A percentile compares a stretch with the other conserved stretches of the same genome.
Evolutionary conservation across 177 flowering plant species (phyloP).

Genomic region (Tripterygium wilfordii): DNA sequence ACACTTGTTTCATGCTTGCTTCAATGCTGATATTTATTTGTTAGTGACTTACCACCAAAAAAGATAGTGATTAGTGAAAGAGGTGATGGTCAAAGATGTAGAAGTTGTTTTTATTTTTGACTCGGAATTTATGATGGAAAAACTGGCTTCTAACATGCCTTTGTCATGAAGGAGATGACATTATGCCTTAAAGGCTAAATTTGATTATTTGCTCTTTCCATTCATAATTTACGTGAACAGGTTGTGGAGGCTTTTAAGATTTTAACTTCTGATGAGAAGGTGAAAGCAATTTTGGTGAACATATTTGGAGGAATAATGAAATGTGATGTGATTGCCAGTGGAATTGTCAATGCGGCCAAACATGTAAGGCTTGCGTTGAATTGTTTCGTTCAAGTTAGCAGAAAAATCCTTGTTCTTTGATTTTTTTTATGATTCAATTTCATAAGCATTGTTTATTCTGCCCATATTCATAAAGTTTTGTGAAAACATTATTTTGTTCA

Average conservation of each 20-base stretch:
- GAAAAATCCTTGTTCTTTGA: too few species aligned
- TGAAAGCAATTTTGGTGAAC: constrained; percentile 95
- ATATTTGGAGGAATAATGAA: constrained; percentile 99
- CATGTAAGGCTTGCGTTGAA: constrained; percentile 32
- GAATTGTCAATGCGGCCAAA: constrained; percentile 98
- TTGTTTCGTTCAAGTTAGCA: neutral
- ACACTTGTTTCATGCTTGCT: too few species aligned
- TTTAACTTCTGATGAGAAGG: constrained; percentile 95
- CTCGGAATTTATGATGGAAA: too few species aligned
- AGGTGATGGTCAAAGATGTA: too few species aligned
- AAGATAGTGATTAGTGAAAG: too few species aligned
- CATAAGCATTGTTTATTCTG: neutral
- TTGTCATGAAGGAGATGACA: too few species aligned
- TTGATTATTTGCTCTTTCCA: too few species aligned
- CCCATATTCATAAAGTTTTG: neutral
- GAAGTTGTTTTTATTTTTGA: too few species aligned
- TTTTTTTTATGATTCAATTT: neutral
- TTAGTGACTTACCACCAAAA: too few species aligned
- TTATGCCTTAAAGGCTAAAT: too few species aligned
- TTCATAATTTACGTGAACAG: constrained; percentile 27
- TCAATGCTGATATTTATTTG: too few species aligned
- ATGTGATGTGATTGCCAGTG: constrained; percentile 96
- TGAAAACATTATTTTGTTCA: neutral
- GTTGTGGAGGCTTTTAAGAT: constrained; percentile 99
- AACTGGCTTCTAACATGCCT: too few species aligned